Base-by-base conservation (phyloP, 176 grass and related monocot species). In the Leersia perrieri region DNA sequence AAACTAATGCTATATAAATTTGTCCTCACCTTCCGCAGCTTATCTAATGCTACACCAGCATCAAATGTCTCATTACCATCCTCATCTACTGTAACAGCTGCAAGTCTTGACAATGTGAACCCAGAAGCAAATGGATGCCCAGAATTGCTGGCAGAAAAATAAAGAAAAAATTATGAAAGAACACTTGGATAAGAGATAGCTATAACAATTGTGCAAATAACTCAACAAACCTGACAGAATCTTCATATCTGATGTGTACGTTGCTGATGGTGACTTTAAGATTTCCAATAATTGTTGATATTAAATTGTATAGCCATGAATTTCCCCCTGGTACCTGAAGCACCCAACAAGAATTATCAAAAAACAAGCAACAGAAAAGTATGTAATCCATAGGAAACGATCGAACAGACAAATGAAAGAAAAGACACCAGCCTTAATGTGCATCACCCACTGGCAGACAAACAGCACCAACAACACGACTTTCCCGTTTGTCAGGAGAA, bases 221-320 rank as follows among this genome's bases (percentile, higher is more conserved):
- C 61, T 70, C 34, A 58, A 60, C 67, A 71, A 79, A 97, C 95
- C 95, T 98, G 81, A 93, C 57, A 86, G 92, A 89, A 79, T 98
- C 95, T 85, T 98, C 95, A 82, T 94, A 98, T 91, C 95, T 94
- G 76, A 98, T 93, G 79, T 98, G 95, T 58, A 98, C 92, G 44
- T 98, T 95, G 83, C 92, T 95, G 58, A 98, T 94, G 68, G 92
- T 98, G 76, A 98, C 88, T 95, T 98, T 98, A 63, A 98, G 90
- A 76, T 98, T 98, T 82, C 95, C 95, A 72, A 98, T 91, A 64
- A 98, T 92, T 80, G 95, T 98, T 33, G 90, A 87, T 78, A 94
- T 87, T 33, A 98, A 85, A 87, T 91, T 92, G 82, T 91, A 89
- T 40, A 98, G 73, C 95, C 95, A 98, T 58, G 95, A 91, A 73